Conservation (phyloP, 208 protist species). For the Balamuthia mandrillaris region DNA sequence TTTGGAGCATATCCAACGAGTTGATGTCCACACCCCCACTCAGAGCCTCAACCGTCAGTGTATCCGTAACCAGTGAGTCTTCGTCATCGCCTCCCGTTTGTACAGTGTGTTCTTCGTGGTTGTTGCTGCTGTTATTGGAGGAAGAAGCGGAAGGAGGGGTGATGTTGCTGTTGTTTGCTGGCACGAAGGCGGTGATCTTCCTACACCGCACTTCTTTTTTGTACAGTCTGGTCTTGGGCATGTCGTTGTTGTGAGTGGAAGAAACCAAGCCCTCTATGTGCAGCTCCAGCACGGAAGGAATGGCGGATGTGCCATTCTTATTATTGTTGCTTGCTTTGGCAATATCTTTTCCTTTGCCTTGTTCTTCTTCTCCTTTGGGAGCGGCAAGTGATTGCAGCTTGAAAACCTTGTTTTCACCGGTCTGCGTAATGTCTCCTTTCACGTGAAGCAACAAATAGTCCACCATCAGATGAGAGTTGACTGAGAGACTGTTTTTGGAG, state of each 20-base stretch:
- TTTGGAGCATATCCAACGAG: conserved; percentile 1
- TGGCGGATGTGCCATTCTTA: too few relatives aligned
- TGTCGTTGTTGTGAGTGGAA: background rate
- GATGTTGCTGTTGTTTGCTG: background rate
- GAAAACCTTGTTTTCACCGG: background rate
- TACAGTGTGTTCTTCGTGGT: background rate
- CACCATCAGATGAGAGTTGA: background rate
- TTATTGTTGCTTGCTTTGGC: background rate
- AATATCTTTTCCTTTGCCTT: background rate
- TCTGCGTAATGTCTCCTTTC: background rate
- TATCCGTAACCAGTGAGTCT: background rate
- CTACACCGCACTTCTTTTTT: background rate
- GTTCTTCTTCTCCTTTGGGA: background rate
- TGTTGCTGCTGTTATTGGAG: background rate
- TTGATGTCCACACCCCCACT: background rate
- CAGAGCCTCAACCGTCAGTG: background rate
- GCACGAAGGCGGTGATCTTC: background rate
- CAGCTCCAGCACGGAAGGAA: conserved; percentile 20
- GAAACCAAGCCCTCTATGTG: background rate
- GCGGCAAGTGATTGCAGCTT: background rate
- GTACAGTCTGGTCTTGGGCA: background rate
- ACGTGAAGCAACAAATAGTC: conserved; percentile 16
- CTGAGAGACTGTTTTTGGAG: background rate
- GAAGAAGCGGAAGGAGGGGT: background rate
- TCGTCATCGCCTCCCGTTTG: background rate